Evolutionary conservation across 805 yeast genomes (phyloP).

Genomic region (Candida nitratophila): DNA sequence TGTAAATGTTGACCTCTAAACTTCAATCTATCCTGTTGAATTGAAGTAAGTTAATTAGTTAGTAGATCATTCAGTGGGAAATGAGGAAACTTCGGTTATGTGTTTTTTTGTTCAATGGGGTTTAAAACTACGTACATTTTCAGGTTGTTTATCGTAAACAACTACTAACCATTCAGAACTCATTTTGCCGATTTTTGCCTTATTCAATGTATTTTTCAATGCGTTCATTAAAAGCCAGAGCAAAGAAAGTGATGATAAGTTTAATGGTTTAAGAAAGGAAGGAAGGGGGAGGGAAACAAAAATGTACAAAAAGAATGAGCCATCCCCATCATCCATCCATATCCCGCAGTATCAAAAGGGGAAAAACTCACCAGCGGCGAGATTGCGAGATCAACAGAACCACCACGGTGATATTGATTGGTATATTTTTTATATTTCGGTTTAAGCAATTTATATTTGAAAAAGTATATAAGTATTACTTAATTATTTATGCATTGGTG

Average conservation of each 20-base stretch:
- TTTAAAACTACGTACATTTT: too few relatives aligned
- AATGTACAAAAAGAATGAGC: too few relatives aligned
- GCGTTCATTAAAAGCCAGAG: too few relatives aligned
- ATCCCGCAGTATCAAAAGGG: too few relatives aligned
- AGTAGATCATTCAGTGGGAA: too few relatives aligned
- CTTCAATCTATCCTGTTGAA: conserved; percentile 37
- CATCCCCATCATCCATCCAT: neutral
- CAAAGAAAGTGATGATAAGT: too few relatives aligned
- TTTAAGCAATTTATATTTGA: too few relatives aligned
- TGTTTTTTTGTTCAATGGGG: too few relatives aligned
- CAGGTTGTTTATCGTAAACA: conserved; percentile 58
- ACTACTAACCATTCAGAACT: conserved; percentile 54
- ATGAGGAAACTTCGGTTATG: too few relatives aligned
- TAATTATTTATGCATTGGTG: neutral
- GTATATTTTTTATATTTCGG: too few relatives aligned
- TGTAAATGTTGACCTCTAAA: conserved; percentile 49
- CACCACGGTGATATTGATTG: neutral
- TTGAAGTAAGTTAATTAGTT: too few relatives aligned
- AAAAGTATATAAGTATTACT: neutral
- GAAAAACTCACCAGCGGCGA: neutral
- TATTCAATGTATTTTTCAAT: neutral
- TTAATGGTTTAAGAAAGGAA: neutral
- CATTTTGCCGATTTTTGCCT: neutral
- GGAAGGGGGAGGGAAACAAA: neutral
- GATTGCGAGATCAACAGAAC: neutral